phyloP scores from a whole-genome alignment of 176 grass and related monocot species.

The Eragrostis curvula region DNA sequence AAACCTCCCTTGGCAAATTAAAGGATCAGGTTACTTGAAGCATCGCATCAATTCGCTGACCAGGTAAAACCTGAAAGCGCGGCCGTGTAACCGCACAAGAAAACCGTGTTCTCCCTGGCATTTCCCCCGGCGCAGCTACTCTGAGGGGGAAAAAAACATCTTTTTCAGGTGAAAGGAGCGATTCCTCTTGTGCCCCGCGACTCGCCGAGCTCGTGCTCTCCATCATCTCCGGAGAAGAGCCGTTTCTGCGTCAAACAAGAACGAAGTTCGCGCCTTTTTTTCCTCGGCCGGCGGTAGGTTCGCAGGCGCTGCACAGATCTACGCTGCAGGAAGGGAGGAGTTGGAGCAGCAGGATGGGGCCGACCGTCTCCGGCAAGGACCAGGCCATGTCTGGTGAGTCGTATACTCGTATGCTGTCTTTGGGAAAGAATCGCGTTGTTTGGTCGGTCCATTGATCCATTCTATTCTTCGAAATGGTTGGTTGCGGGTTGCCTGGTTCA shows the following conservation, averaged over 20 bases:
- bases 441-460: constrained; percentile 10
- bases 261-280: constrained; percentile 31
- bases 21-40: background rate
- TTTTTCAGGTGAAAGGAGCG: constrained; percentile 33
- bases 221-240: constrained; percentile 23
- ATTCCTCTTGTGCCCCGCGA: constrained; percentile 31
- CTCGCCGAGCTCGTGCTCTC: constrained; percentile 35
- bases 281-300: constrained; percentile 14
- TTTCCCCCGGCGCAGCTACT: background rate
- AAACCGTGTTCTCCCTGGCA: constrained; percentile 7
- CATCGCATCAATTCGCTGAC: background rate
- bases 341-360: constrained; percentile 47
- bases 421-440: constrained; percentile 8
- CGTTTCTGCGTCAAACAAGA: constrained; percentile 38
- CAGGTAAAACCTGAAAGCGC: constrained; percentile 24
- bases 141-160: background rate
- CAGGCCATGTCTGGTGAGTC: constrained; percentile 57
- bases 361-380: constrained; percentile 39
- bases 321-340: background rate
- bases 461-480: constrained; percentile 2
- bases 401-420: background rate
- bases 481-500: background rate
- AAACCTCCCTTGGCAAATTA: background rate
- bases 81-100: constrained; percentile 9
- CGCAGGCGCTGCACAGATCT: constrained; percentile 45